These are phyloP conservation scores for Desmodesmus armatus DNA, from an alignment of 139 green algal species.

Conservation along the genomic window DNA sequence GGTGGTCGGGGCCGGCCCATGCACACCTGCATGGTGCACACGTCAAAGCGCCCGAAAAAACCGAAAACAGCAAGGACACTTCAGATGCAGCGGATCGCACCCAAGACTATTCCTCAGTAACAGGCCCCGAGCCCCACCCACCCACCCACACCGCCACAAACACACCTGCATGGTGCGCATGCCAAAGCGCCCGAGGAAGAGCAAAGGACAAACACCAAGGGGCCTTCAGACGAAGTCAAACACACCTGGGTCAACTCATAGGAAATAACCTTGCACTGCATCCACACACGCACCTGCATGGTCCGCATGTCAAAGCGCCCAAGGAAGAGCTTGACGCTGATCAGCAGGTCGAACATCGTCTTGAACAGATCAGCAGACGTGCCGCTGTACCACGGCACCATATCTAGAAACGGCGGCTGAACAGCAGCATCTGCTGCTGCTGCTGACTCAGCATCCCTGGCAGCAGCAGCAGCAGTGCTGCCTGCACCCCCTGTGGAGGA, in stretches of 20 bases:
- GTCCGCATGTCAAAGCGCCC: conserved; percentile 92
- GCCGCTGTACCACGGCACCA: conserved; percentile 89
- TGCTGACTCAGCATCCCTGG: conserved; percentile 3
- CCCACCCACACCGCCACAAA: not conserved
- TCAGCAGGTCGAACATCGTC: conserved; percentile 85
- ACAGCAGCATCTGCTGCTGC: conserved; percentile 15
- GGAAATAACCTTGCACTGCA: not conserved
- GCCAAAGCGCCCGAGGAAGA: too few species aligned
- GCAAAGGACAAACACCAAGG: too few species aligned
- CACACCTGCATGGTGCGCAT: not conserved
- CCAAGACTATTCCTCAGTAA: not conserved
- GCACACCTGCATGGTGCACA: conserved; percentile 87
- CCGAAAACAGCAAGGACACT: not conserved
- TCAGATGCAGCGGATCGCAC: not conserved
- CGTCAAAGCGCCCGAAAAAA: conserved; percentile 93
- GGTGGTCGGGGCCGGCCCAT: too few species aligned
- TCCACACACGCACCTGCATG: conserved; percentile 71
- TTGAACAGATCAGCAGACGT: conserved; percentile 91
- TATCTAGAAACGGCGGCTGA: conserved; percentile 84
- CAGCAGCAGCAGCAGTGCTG: not conserved
- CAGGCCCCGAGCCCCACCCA: not conserved
- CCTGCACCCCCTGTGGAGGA: conserved; percentile 26
- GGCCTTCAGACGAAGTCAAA: too few species aligned
- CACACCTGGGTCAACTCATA: too few species aligned
- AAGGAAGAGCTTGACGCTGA: conserved; percentile 91